phyloP scores from a whole-genome alignment of 1,284 basidiomycete species.

The Cryptococcus sp. region DNA sequence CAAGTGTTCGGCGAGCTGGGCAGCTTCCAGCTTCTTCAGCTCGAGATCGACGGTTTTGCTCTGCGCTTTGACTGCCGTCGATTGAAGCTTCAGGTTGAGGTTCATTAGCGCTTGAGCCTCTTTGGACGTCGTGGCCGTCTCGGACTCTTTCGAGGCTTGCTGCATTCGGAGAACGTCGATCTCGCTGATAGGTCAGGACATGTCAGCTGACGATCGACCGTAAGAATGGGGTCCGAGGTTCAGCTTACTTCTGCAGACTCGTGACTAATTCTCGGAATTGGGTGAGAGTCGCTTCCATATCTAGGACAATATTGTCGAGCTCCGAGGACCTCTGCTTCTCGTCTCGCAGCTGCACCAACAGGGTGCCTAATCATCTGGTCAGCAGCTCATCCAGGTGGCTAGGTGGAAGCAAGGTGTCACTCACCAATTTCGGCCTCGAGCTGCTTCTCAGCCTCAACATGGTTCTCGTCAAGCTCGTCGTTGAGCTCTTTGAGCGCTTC shows the following conservation, averaged over 20 bases:
- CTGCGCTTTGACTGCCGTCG: slow-evolving; percentile 82
- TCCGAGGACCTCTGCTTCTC: slow-evolving; percentile 64
- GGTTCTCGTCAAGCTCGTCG: slow-evolving; percentile 96
- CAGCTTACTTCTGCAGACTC: slow-evolving; percentile 71
- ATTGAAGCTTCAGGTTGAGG: slow-evolving; percentile 87
- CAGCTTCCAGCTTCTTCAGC: slow-evolving; percentile 76
- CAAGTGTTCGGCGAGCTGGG: slow-evolving; percentile 75
- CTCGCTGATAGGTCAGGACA: slow-evolving; percentile 60
- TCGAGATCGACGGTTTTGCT: slow-evolving; percentile 85
- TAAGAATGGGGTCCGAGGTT: not conserved
- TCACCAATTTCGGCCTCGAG: slow-evolving; percentile 85
- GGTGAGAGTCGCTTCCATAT: slow-evolving; percentile 80
- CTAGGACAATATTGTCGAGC: slow-evolving; percentile 75
- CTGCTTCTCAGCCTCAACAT: slow-evolving; percentile 89
- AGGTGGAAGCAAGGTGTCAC: slow-evolving; percentile 23
- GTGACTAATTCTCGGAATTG: slow-evolving; percentile 90
- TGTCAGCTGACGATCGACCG: slow-evolving; percentile 1
- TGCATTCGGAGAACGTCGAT: slow-evolving; percentile 76
- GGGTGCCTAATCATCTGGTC: slow-evolving; percentile 61
- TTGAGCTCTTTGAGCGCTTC: slow-evolving; percentile 94
- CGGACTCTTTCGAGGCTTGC: slow-evolving; percentile 77
- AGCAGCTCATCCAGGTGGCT: not conserved
- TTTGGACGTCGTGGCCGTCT: slow-evolving; percentile 72
- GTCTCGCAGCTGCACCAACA: slow-evolving; percentile 70
- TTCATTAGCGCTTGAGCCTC: slow-evolving; percentile 82